Conservation (phyloP, 2,329 filamentous ascomycete genomes). For the Phyllosticta capitalensis region DNA sequence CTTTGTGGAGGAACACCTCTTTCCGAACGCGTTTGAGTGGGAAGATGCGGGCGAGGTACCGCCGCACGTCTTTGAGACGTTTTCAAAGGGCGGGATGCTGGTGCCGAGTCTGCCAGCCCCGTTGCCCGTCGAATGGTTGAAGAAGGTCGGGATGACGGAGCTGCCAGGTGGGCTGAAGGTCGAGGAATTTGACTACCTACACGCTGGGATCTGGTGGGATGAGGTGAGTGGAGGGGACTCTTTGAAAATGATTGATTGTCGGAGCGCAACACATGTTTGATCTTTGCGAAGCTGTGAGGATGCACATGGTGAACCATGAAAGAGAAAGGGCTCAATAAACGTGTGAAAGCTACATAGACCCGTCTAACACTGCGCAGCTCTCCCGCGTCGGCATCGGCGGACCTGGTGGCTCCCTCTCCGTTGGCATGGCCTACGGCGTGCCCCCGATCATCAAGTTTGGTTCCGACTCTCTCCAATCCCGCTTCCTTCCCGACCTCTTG, state of each 20-base stretch:
- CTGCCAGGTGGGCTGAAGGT: constrained; percentile 57
- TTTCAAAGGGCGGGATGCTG: constrained; percentile 58
- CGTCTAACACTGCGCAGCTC: constrained; percentile 39
- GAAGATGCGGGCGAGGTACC: constrained; percentile 57
- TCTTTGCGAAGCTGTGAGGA: not conserved
- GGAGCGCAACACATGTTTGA: not conserved
- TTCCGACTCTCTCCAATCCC: constrained; percentile 50
- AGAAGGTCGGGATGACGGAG: constrained; percentile 54
- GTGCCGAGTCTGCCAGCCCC: constrained; percentile 61
- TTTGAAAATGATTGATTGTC: not conserved
- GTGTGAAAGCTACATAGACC: not conserved
- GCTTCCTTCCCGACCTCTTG: constrained; percentile 58
- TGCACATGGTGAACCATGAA: not conserved
- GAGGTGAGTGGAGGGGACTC: constrained; percentile 36
- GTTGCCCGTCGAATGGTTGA: constrained; percentile 58
- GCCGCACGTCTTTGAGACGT: constrained; percentile 53
- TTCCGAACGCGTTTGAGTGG: constrained; percentile 57
- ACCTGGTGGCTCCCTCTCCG: constrained; percentile 55
- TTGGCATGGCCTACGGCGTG: constrained; percentile 63
- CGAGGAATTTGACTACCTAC: constrained; percentile 65
- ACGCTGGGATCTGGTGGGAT: constrained; percentile 60
- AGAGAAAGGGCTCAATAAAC: not conserved
- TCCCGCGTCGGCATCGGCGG: constrained; percentile 54
- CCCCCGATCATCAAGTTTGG: constrained; percentile 64
- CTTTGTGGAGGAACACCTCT: constrained; percentile 56